Evolutionary conservation across 169 alveolate species (phyloP), one percentile per base, ranked within the genome.

Genomic region (Eimeria mitis): DNA sequence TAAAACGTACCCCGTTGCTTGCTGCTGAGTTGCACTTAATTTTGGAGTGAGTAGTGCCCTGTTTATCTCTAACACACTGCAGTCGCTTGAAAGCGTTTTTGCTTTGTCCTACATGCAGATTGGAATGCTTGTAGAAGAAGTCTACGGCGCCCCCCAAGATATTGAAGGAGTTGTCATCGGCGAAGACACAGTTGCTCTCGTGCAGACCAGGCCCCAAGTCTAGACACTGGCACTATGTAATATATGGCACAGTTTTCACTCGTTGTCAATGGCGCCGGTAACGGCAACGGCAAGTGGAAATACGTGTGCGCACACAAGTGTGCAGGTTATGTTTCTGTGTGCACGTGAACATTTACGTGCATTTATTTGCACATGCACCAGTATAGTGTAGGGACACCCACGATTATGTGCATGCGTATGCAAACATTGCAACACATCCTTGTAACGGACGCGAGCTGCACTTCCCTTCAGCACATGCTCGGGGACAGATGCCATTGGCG

Each of bases 161-260:
- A 91, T 91, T 65, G 95, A 91, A 31, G 95, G 95, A 37, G 95
- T 91, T 5, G 95, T 91, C 59, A 78, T 91, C 59, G 95, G 95
- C 16, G 73, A 47, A 31, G 95, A 91, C 40, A 91, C 95, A 13
- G 56, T 91, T 49, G 95, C 91, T 31, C 85, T 91, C 14, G 95
- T 91, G 79, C 95, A 91, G 85, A 78, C 95, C 44, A 76, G 95
- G 25, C 89, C 89, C 42, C 95, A 91, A 83, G 95, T 91, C 47
- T 91, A 78, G 76, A 7, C 3, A 37, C 14, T 2, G 54, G 56
- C 83, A 40, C 34, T 3, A 8, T 21, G 54, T 68, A 31, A n/a
- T 68, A n/a, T 34, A 19, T 40, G 34, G 56, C 83, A 34, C 34
- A 40, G 5, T 19, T 34, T 68, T 68, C 31, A 40, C 31, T 73